Evolutionary conservation across 2,329 filamentous ascomycete species (phyloP).

Genomic region (Aspergillus pseudonomiae): DNA sequence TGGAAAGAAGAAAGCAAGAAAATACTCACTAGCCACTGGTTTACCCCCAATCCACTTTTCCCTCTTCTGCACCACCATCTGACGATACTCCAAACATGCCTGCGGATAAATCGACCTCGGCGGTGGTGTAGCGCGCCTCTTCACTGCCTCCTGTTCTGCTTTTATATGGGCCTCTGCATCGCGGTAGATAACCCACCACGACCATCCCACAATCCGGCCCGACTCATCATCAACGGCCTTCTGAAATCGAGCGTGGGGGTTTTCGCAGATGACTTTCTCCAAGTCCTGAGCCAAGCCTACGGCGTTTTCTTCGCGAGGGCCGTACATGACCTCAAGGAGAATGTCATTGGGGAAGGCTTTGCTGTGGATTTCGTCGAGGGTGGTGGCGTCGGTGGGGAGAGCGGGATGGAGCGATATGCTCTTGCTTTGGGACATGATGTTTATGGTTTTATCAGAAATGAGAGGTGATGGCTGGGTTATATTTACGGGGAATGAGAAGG

Average conservation of each 20-base stretch:
- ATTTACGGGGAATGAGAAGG: too few relatives aligned
- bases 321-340: slow-evolving; percentile 8
- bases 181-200: slow-evolving; percentile 9
- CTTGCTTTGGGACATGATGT: neutral
- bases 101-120: neutral
- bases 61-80: neutral
- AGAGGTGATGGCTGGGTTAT: neutral
- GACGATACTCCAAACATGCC: slow-evolving; percentile 5
- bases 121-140: neutral
- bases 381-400: neutral
- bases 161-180: neutral
- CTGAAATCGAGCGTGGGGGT: neutral
- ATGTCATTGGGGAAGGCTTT: neutral
- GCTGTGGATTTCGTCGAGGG: slow-evolving; percentile 5
- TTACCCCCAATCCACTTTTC: slow-evolving; percentile 2
- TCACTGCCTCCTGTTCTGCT: neutral
- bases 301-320: neutral
- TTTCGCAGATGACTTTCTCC: neutral
- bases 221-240: slow-evolving; percentile 2
- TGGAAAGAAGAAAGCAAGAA: too few relatives aligned
- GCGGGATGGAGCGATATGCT: neutral
- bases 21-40: neutral
- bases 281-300: neutral
- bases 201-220: slow-evolving; percentile 1
- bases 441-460: neutral